Conservation (phyloP, 495 filamentous ascomycete species). For the Annulohypoxylon moriforme region DNA sequence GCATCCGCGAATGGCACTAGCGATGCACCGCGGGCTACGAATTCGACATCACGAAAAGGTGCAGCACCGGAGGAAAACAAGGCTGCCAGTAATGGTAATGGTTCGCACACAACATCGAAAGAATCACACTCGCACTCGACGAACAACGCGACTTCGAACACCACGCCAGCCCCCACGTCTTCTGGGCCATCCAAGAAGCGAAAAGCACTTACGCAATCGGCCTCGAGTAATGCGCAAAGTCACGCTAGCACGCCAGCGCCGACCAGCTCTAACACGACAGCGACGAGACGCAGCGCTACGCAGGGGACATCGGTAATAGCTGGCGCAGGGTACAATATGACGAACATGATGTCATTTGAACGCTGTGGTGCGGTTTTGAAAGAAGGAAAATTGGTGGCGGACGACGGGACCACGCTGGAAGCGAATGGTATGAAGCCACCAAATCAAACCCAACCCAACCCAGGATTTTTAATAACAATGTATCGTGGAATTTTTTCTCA, state of each 20-base stretch:
- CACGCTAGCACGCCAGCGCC: conserved; percentile 62
- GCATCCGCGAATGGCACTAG: conserved; percentile 45
- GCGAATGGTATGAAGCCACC: conserved; percentile 81
- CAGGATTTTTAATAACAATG: not conserved
- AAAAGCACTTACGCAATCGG: conserved; percentile 67
- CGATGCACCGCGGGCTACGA: conserved; percentile 48
- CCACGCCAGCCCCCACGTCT: conserved; percentile 64
- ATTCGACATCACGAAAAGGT: conserved; percentile 57
- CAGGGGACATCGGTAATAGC: conserved; percentile 30
- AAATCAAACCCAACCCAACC: not conserved
- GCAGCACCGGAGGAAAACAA: conserved; percentile 61
- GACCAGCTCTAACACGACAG: conserved; percentile 52
- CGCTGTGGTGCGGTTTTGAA: conserved; percentile 72
- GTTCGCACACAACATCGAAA: conserved; percentile 39
- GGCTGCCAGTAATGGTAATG: conserved; percentile 52
- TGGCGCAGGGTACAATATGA: conserved; percentile 56
- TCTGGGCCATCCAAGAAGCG: conserved; percentile 74
- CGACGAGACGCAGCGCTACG: conserved; percentile 52
- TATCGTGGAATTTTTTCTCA: not conserved
- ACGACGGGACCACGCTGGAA: conserved; percentile 85
- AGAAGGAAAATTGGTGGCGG: conserved; percentile 83
- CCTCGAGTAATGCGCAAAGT: conserved; percentile 46
- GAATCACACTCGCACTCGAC: conserved; percentile 44
- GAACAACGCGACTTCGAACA: conserved; percentile 55
- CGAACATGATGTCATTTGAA: conserved; percentile 92